A percentile compares a stretch with the other conserved stretches of the same genome.
phyloP scores from a whole-genome alignment of 306 rosid genomes.

The Trifolium pratense region DNA sequence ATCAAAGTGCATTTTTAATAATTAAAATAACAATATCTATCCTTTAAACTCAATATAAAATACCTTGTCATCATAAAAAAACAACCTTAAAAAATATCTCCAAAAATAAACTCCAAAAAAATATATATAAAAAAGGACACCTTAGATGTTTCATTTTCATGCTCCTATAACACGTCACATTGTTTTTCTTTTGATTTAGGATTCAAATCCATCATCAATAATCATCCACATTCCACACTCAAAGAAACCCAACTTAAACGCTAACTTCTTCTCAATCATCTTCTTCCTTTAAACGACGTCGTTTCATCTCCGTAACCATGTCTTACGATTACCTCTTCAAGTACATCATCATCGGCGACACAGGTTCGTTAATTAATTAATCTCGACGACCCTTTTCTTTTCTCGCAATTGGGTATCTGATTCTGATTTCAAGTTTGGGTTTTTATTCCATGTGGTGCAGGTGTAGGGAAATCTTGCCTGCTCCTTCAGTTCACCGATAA shows the following conservation, averaged over 20 bases:
- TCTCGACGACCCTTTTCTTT: not conserved
- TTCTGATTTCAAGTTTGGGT: conserved; percentile 24
- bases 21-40: too few species aligned
- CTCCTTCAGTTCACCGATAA: conserved; percentile 95
- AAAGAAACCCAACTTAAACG: not conserved
- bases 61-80: too few species aligned
- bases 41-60: too few species aligned
- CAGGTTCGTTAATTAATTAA: conserved; percentile 53
- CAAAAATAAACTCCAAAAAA: too few species aligned
- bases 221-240: not conserved
- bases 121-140: not conserved
- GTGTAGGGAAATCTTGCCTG: conserved; percentile 95
- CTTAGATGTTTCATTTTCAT: not conserved
- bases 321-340: conserved; percentile 97
- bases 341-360: conserved; percentile 98
- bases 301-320: conserved; percentile 46
- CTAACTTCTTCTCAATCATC: not conserved
- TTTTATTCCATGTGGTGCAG: conserved; percentile 49
- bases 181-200: not conserved
- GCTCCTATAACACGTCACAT: conserved; percentile 4
- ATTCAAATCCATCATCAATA: not conserved
- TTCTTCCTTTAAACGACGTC: conserved; percentile 32
- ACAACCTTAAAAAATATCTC: too few species aligned
- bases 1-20: too few species aligned
- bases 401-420: conserved; percentile 39